These are phyloP conservation scores for Tylopilus rubrobrunneus DNA, from an alignment of 768 basidiomycete genomes.

Conservation along the genomic window DNA sequence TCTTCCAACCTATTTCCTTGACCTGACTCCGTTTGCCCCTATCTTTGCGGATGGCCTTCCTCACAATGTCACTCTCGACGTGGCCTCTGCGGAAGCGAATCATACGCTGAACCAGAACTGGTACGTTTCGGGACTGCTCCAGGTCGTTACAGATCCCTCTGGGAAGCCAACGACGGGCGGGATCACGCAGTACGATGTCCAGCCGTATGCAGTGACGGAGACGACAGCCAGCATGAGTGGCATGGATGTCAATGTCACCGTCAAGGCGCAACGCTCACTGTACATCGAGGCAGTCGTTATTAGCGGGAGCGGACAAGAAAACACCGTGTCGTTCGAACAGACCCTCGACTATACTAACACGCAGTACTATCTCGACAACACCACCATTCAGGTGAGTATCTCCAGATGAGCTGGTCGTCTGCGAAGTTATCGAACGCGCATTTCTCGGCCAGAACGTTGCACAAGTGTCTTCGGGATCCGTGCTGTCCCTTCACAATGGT, in stretches of 20 bases:
- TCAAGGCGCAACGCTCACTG: conserved; percentile 54
- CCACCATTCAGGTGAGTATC: conserved; percentile 35
- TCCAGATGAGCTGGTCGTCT: neutral
- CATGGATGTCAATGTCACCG: conserved; percentile 56
- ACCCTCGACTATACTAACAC: conserved; percentile 55
- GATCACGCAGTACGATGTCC: conserved; percentile 55
- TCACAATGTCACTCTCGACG: conserved; percentile 70
- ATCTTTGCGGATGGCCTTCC: conserved; percentile 62
- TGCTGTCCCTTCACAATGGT: conserved; percentile 48
- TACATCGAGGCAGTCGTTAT: conserved; percentile 59
- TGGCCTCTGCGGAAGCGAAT: conserved; percentile 63
- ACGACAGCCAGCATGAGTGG: conserved; percentile 41
- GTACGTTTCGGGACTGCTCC: conserved; percentile 69
- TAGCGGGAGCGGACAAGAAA: conserved; percentile 56
- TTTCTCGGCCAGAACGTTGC: conserved; percentile 39
- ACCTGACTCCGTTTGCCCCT: conserved; percentile 75
- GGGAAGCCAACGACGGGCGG: conserved; percentile 61
- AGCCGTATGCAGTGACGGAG: conserved; percentile 52
- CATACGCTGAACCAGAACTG: conserved; percentile 71
- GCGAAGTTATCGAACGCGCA: neutral
- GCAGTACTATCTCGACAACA: conserved; percentile 55
- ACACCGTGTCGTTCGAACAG: conserved; percentile 59
- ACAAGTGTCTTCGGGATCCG: conserved; percentile 47
- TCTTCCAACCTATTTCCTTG: conserved; percentile 73
- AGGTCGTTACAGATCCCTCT: conserved; percentile 66